Base-by-base conservation (phyloP, 495 filamentous ascomycete species). In the Bathelium albidoporum region DNA sequence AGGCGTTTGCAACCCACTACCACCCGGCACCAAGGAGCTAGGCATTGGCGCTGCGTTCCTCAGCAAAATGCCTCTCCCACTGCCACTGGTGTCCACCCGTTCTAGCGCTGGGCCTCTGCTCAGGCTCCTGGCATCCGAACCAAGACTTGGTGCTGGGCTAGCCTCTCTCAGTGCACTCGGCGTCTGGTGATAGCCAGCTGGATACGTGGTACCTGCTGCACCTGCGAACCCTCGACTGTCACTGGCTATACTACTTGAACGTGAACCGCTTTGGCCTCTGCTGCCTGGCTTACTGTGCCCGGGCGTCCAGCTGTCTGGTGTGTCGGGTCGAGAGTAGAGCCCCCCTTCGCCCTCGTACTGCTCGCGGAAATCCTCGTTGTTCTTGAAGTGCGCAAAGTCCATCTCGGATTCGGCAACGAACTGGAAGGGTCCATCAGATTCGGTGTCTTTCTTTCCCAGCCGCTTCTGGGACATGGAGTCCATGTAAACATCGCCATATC, bases 301-400 rank as follows among this genome's bases (percentile, higher is more conserved):
- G 7, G 53, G 55, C 36, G 64, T 63, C 36, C 68, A 55, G 16
- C 63, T 65, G 22, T 64, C 60, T 0, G 74, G 73, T 16, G 73
- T 75, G 24, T 69, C 72, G 2, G 74, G 69, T 7, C 59, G 68
- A 26, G 73, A 73, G 59, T 71, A 77, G 18, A 74, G 62, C 20
- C 77, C 76, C n/a, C 76, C 76, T 28, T 88, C 86, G 11, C 89
- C 93, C 22, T 90, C 91, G 68, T 89, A 86, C 55, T 95, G 91
- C 10, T 89, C 89, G 0, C 84, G 83, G 78, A 98, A 98, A 66
- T 97, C 92, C 16, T 86, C 81, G 0, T 90, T 84, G 68, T 94
- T 82, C 74, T 95, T 97, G 80, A 84, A 97, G 74, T 91, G 91
- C 58, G 86, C 84, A 70, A 97, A 97, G 69, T 98, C 93, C 66